Percentiles rank a stretch among this genome's conserved stretches.
Evolutionary conservation across 768 basidiomycete species (phyloP).

Genomic region (Coprinopsis cinerea): DNA sequence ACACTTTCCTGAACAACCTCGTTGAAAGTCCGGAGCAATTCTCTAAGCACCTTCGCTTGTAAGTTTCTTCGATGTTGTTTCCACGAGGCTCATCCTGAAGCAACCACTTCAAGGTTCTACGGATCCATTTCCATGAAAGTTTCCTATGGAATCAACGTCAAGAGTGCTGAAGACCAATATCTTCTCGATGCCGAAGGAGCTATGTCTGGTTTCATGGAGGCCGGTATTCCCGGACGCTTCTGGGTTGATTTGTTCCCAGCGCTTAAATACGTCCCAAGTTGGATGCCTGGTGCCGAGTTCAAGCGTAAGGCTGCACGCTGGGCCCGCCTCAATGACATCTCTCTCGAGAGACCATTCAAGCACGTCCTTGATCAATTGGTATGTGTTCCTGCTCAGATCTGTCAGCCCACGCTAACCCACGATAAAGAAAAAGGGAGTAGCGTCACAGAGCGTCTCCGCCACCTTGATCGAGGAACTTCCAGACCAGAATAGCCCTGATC

Average conservation of each 20-base stretch:
- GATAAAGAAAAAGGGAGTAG: not conserved
- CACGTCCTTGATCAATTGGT: conserved; percentile 4
- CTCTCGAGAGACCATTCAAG: not conserved
- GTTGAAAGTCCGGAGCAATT: not conserved
- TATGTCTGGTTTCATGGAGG: conserved; percentile 23
- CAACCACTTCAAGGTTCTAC: conserved; percentile 16
- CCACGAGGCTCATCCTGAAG: conserved; percentile 5
- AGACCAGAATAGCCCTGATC: conserved; percentile 5
- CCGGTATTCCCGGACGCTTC: conserved; percentile 22
- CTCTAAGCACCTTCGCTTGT: not conserved
- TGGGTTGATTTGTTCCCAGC: conserved; percentile 5
- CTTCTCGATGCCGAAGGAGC: conserved; percentile 27
- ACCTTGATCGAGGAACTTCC: not conserved
- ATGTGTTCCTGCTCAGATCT: not conserved
- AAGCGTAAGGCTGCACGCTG: conserved; percentile 32
- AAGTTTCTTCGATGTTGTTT: conserved; percentile 2
- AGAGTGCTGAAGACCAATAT: conserved; percentile 27
- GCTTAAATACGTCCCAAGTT: conserved; percentile 4
- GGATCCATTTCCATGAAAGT: conserved; percentile 29
- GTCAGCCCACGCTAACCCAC: not conserved
- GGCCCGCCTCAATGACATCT: conserved; percentile 13
- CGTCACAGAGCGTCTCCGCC: not conserved
- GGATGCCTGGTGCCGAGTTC: conserved; percentile 39
- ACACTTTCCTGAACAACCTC: not conserved
- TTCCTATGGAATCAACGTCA: conserved; percentile 32